phyloP scores from a whole-genome alignment of 2,329 filamentous ascomycete species.

The Corniculantispora saksenae region DNA sequence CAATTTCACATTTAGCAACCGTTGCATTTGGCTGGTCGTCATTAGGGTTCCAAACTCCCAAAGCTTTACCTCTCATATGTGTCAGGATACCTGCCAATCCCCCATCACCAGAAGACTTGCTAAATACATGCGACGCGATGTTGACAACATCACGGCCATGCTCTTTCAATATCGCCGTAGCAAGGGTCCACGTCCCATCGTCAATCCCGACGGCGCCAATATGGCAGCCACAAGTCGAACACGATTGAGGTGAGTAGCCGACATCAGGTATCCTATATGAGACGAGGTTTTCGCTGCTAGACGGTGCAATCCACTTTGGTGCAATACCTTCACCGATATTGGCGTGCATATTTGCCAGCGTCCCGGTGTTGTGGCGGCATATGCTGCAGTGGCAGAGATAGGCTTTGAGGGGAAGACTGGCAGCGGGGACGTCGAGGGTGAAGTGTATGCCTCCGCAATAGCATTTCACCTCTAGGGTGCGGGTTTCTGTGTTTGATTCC shows the following conservation, averaged over 20 bases:
- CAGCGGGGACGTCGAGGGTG: conserved; percentile 40
- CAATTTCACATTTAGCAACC: conserved; percentile 29
- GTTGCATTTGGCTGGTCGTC: conserved; percentile 30
- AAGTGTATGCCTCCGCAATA: conserved; percentile 47
- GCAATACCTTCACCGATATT: conserved; percentile 34
- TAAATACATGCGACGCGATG: conserved; percentile 39
- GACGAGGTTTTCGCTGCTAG: conserved; percentile 37
- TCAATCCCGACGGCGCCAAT: conserved; percentile 38
- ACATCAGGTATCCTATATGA: conserved; percentile 36
- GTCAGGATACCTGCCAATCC: conserved; percentile 41
- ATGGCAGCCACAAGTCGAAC: conserved; percentile 48
- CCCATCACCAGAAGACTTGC: conserved; percentile 36
- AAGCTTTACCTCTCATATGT: conserved; percentile 30
- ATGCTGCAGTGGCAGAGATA: conserved; percentile 49
- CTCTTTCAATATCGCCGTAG: conserved; percentile 42
- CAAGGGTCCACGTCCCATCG: conserved; percentile 38
- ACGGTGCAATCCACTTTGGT: conserved; percentile 43
- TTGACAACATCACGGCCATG: conserved; percentile 37
- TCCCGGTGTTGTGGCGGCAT: conserved; percentile 45
- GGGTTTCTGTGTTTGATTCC: background rate
- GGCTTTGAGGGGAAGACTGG: conserved; percentile 41
- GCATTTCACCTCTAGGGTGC: conserved; percentile 44
- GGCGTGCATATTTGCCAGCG: conserved; percentile 44
- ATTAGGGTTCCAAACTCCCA: conserved; percentile 40
- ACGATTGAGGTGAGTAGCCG: conserved; percentile 42